A percentile compares a stretch with the other conserved stretches of the same genome.
Evolutionary conservation across 2,329 filamentous ascomycete species (phyloP).

Genomic region (Aaosphaeria arxii): DNA sequence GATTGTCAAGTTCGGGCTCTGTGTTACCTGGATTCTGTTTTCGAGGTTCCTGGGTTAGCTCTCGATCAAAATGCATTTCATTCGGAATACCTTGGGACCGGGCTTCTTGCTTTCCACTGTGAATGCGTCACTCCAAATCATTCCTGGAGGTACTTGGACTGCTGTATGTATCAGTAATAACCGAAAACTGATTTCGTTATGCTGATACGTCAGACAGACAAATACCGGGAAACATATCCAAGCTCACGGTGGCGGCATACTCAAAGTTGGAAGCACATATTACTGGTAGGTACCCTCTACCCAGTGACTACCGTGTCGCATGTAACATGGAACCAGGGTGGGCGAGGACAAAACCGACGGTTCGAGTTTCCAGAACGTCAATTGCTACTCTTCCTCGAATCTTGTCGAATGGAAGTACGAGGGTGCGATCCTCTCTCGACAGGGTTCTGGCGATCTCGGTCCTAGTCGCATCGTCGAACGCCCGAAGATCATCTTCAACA

Average conservation of each 20-base stretch:
- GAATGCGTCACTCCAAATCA: constrained; percentile 34
- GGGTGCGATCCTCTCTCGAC: constrained; percentile 56
- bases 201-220: constrained; percentile 14
- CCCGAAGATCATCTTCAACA: constrained; percentile 68
- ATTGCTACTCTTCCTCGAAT: constrained; percentile 64
- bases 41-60: neutral
- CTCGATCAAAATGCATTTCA: no score
- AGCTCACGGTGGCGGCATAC: constrained; percentile 65
- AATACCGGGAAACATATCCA: constrained; percentile 57
- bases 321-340: constrained; percentile 43
- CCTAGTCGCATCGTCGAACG: constrained; percentile 63
- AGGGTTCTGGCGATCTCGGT: constrained; percentile 55
- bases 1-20: neutral
- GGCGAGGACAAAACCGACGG: constrained; percentile 69
- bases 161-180: constrained; percentile 16
- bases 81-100: neutral
- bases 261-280: constrained; percentile 57
- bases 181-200: neutral
- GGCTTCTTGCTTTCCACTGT: constrained; percentile 16
- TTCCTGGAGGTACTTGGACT: constrained; percentile 40
- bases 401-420: constrained; percentile 64
- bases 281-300: constrained; percentile 43
- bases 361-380: constrained; percentile 60
- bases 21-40: neutral
- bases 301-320: neutral